Evolutionary conservation across 2,329 filamentous ascomycete species (phyloP), one percentile per base, ranked within the genome.

Genomic region (Parascedosporium putredinis): DNA sequence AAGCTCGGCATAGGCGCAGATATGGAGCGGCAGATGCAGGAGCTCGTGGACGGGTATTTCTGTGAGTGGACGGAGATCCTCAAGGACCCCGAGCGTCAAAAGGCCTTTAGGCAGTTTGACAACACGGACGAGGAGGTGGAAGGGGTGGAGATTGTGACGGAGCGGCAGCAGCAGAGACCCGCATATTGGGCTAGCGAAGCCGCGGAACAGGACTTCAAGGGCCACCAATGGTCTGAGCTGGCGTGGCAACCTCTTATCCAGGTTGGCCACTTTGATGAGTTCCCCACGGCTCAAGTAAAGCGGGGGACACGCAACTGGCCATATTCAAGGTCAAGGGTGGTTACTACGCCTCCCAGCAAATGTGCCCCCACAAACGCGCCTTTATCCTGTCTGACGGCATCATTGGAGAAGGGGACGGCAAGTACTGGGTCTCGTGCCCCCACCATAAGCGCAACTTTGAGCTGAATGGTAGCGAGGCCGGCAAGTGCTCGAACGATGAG

Each of bases 1-100:
- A 87, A 84, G 60, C 79, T 95, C 1, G 88, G 89, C 25, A 91
- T 95, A 58, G 86, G 81, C 62, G 85, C 83, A 3, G 84, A 87
- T 5, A 80, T 95, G 23, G 89, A 95, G 66, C 77, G 81, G 29
- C 88, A 95, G 64, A 95, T 95, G 89, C 74, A 86, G 59, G 83
- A 87, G 46, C 77, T 95, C 1, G 86, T 95, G 5, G 84, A 81
- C 55, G 80, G 79, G 14, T 95, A 84, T 72, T 94, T 93, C 69
- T 89, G 89, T 69, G 89, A 95, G 67, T 95, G 89, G 89, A 87
- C 86, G 12, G 86, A 91, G 63, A 86, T 84, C 0, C 74, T 95
- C 61, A 78, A 78, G 44, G 74, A 81, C 51, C 85, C 86, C 0
- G 75, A 78, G 45, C 77, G 83, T 33, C 74, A 78, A 5, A 79